Conservation (phyloP, 768 basidiomycete species). For the Suillus subalutaceus region DNA sequence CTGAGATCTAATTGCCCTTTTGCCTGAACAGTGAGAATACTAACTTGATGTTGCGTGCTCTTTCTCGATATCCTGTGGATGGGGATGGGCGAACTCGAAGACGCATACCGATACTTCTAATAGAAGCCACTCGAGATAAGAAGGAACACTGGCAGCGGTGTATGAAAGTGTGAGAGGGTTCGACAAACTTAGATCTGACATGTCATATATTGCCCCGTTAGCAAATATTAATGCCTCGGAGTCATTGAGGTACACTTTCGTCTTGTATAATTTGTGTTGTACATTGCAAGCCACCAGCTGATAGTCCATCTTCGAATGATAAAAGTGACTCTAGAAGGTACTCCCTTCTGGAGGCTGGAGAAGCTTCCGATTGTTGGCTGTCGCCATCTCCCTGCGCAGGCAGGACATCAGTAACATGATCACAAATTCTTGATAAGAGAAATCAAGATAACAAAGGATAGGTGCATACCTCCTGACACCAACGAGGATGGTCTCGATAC, state of each 20-base stretch:
- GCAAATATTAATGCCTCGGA: not conserved
- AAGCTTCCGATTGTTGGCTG: constrained; percentile 87
- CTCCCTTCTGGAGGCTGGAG: constrained; percentile 94
- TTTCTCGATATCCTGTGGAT: not conserved
- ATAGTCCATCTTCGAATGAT: not conserved
- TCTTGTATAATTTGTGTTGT: constrained; percentile 6
- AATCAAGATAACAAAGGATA: not conserved
- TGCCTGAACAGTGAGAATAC: not conserved
- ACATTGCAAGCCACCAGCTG: constrained; percentile 6
- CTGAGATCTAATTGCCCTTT: not conserved
- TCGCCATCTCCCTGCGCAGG: constrained; percentile 85
- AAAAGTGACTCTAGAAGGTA: constrained; percentile 47
- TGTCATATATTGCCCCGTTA: not conserved
- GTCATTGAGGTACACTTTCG: constrained; percentile 5
- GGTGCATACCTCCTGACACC: constrained; percentile 78
- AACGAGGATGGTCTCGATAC: constrained; percentile 89
- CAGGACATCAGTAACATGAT: constrained; percentile 9
- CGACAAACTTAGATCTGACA: not conserved
- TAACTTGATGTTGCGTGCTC: not conserved
- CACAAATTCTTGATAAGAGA: not conserved
- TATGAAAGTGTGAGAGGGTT: not conserved
- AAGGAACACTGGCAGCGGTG: not conserved
- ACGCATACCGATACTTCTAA: not conserved
- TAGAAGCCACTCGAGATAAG: not conserved
- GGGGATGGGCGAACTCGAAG: not conserved